Evolutionary conservation across 148 eudicot species (phyloP).

Genomic region (Fagopyrum homotropicum): DNA sequence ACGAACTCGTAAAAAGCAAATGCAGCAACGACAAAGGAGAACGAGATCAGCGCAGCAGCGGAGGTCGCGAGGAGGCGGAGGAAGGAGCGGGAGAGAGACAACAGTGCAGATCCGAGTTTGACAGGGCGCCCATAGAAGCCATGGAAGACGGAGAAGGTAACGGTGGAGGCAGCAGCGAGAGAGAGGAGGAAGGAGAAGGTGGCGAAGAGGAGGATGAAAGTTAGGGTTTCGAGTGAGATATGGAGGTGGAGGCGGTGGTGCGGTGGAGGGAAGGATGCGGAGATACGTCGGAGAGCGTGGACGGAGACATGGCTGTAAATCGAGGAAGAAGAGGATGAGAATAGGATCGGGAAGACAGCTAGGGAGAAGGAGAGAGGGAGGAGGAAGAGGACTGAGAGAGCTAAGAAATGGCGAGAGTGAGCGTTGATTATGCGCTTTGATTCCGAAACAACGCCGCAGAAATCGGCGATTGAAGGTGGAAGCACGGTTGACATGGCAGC

Average conservation of each 20-base stretch:
- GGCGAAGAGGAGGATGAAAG: conserved; percentile 21
- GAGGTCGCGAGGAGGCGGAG: conserved; percentile 17
- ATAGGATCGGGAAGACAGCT: conserved; percentile 31
- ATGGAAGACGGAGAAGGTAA: conserved; percentile 26
- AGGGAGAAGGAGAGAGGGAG: conserved; percentile 36
- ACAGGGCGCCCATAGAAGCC: conserved; percentile 36
- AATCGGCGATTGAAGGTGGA: conserved; percentile 21
- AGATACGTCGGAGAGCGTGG: background rate
- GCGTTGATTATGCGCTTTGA: conserved; percentile 39
- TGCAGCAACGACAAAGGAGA: conserved; percentile 2
- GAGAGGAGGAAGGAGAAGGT: conserved; percentile 20
- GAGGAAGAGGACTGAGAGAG: conserved; percentile 41
- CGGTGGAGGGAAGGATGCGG: background rate
- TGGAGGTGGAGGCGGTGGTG: conserved; percentile 34
- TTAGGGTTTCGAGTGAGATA: conserved; percentile 22
- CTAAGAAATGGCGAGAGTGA: conserved; percentile 45
- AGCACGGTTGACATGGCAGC: conserved; percentile 17
- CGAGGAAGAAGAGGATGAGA: conserved; percentile 20
- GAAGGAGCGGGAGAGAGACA: conserved; percentile 15
- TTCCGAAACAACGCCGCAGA: conserved; percentile 31
- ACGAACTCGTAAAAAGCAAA: conserved; percentile 15
- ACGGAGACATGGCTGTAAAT: background rate
- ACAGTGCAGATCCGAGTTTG: conserved; percentile 18
- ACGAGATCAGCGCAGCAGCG: conserved; percentile 14
- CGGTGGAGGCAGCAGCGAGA: conserved; percentile 24